These are phyloP conservation scores for Penicillium paneum DNA, from an alignment of 2,329 filamentous ascomycete species.

Conservation along the genomic window DNA sequence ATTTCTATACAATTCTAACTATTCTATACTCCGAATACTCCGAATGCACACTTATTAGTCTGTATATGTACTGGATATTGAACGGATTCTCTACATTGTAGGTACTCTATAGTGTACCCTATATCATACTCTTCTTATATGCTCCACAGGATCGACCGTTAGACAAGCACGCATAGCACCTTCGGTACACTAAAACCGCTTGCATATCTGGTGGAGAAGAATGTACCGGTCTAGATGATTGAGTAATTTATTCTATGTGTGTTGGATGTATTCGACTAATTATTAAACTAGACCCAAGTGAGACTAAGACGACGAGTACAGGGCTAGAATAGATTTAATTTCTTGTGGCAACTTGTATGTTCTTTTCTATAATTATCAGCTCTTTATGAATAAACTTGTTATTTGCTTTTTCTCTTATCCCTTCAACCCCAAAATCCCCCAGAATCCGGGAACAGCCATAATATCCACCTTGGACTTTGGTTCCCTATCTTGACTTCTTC, in stretches of 20 bases:
- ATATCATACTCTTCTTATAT: too few relatives aligned
- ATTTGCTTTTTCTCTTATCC: background rate
- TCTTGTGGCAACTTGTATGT: background rate
- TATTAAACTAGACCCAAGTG: background rate
- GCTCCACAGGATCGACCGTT: background rate
- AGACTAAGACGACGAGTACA: too few relatives aligned
- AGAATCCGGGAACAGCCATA: background rate
- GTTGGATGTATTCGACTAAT: background rate
- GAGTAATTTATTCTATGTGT: background rate
- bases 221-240: slow-evolving; percentile 6
- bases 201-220: slow-evolving; percentile 7
- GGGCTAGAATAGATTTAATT: background rate
- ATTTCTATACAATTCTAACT: too few relatives aligned
- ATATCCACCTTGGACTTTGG: background rate
- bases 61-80: too few relatives aligned
- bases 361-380: too few relatives aligned
- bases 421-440: background rate
- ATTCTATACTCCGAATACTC: too few relatives aligned
- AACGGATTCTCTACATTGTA: too few relatives aligned
- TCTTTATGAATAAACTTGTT: background rate
- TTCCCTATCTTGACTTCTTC: background rate
- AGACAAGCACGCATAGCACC: background rate
- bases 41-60: too few relatives aligned
- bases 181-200: background rate
- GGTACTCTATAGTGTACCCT: too few relatives aligned